Conservation (phyloP, 2,329 filamentous ascomycete genomes). For the Penicillium occitanis region DNA sequence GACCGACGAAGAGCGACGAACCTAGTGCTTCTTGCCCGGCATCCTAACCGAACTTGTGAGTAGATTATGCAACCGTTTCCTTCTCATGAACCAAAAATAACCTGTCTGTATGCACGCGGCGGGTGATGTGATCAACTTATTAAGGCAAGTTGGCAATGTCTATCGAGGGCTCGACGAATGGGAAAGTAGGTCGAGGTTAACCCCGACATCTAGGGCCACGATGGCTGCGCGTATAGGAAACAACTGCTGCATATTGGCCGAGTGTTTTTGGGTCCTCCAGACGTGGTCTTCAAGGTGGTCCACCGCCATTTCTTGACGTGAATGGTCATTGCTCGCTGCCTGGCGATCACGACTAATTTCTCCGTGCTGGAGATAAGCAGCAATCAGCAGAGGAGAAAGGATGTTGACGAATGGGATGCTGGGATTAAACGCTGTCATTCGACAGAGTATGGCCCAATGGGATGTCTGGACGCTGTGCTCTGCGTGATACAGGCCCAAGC, state of each 20-base stretch:
- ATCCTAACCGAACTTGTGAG: slow-evolving; percentile 10
- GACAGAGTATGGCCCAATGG: slow-evolving; percentile 17
- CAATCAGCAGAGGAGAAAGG: slow-evolving; percentile 3
- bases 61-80: slow-evolving; percentile 8
- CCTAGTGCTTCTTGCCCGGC: slow-evolving; percentile 7
- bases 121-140: slow-evolving; percentile 15
- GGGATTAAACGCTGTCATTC: slow-evolving; percentile 11
- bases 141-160: not conserved
- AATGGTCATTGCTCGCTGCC: slow-evolving; percentile 5
- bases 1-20: not conserved
- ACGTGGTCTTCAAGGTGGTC: not conserved
- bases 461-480: slow-evolving; percentile 4
- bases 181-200: slow-evolving; percentile 13
- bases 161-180: slow-evolving; percentile 15
- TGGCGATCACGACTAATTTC: slow-evolving; percentile 16
- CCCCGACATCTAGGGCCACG: slow-evolving; percentile 16
- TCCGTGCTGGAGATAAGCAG: slow-evolving; percentile 7
- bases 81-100: slow-evolving; percentile 18
- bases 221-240: slow-evolving; percentile 15
- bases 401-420: slow-evolving; percentile 16
- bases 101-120: not conserved
- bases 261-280: not conserved
- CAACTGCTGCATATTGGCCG: slow-evolving; percentile 16
- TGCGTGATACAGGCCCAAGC: slow-evolving; percentile 22
- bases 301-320: slow-evolving; percentile 10